phyloP scores from a whole-genome alignment of 345 rosid species.

The Heritiera littoralis region DNA sequence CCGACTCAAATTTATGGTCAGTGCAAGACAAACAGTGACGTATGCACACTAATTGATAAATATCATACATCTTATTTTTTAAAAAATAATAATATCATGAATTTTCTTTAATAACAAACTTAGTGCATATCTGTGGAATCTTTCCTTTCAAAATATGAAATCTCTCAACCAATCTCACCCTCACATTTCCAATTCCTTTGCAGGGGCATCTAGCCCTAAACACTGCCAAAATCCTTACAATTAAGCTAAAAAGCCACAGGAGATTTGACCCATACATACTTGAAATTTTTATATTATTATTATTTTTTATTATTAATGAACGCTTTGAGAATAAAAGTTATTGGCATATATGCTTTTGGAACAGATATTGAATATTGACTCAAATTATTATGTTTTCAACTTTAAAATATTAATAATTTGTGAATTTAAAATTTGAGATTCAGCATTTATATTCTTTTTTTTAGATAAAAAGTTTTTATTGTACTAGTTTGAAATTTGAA shows the following conservation, averaged over 20 bases:
- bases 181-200: conserved; percentile 2
- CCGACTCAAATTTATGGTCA: background rate
- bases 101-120: background rate
- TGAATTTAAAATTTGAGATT: too few species aligned
- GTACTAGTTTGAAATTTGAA: too few species aligned
- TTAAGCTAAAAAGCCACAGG: background rate
- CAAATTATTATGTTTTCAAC: too few species aligned
- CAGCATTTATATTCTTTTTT: too few species aligned
- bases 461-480: too few species aligned
- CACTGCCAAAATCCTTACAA: background rate
- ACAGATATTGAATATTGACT: too few species aligned
- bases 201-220: conserved; percentile 4
- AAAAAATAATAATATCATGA: background rate
- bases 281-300: background rate
- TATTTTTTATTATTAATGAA: too few species aligned
- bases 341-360: too few species aligned
- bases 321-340: too few species aligned
- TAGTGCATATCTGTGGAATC: background rate
- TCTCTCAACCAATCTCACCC: background rate
- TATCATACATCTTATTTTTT: background rate
- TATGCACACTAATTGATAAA: background rate
- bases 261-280: background rate
- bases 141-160: background rate
- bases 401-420: too few species aligned
- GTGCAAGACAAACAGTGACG: background rate